phyloP scores from a whole-genome alignment of 2,329 filamentous ascomycete species.

The Aspergillus clavatus region DNA sequence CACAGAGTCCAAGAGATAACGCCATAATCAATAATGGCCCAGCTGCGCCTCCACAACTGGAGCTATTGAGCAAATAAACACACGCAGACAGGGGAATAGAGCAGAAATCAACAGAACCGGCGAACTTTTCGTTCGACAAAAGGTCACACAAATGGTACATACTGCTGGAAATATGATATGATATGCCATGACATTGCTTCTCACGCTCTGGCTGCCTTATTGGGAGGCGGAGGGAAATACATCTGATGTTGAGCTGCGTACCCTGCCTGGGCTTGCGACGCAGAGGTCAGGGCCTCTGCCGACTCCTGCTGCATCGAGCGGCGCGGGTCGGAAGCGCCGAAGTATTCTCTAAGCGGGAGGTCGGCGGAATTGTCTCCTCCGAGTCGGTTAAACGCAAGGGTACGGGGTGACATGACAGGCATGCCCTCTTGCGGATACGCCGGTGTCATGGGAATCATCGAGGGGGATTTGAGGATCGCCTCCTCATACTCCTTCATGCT shows the following conservation, averaged over 20 bases:
- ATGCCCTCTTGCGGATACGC: constrained; percentile 25
- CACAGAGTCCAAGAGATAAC: too few species aligned
- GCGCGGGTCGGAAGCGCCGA: constrained; percentile 20
- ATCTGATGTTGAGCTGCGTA: constrained; percentile 22
- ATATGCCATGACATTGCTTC: too few species aligned
- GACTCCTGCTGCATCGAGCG: constrained; percentile 20
- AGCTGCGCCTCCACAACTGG: not conserved
- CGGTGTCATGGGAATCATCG: constrained; percentile 30
- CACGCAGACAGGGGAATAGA: not conserved
- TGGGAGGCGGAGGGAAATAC: constrained; percentile 44
- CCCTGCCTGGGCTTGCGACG: constrained; percentile 6
- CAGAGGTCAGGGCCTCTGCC: constrained; percentile 13
- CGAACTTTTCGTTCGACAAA: not conserved
- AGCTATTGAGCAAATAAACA: not conserved
- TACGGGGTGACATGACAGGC: constrained; percentile 41
- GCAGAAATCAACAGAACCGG: not conserved
- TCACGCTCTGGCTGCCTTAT: constrained; percentile 32
- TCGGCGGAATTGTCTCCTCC: constrained; percentile 34
- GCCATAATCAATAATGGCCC: not conserved
- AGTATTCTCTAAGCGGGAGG: constrained; percentile 37
- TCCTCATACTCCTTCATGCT: constrained; percentile 40
- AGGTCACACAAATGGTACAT: not conserved
- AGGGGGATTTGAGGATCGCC: constrained; percentile 37
- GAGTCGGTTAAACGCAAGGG: constrained; percentile 39
- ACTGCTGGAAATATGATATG: not conserved